Evolutionary conservation across 75 land plant species (phyloP).

Genomic region (Gnetum montanum): DNA sequence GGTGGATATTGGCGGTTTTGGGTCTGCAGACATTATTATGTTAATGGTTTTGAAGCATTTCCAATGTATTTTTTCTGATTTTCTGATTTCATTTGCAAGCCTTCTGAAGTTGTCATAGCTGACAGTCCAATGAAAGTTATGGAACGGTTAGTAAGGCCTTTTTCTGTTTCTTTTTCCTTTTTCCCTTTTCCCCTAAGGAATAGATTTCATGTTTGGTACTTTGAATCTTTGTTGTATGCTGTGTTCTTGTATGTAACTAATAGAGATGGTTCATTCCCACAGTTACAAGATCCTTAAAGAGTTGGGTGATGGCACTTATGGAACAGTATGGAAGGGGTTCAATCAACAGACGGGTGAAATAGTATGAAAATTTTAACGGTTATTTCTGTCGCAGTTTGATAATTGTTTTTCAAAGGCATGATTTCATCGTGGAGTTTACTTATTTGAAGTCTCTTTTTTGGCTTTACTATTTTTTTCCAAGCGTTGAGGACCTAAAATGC

Average conservation of each 20-base stretch:
- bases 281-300: constrained; percentile 74
- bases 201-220: neutral
- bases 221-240: neutral
- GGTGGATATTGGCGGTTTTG: constrained; percentile 8
- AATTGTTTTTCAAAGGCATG: neutral
- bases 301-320: constrained; percentile 89
- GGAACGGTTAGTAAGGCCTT: constrained; percentile 2
- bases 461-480: neutral
- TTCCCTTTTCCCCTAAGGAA: neutral
- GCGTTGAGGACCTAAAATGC: too few species aligned
- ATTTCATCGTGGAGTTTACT: neutral
- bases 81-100: constrained; percentile 6
- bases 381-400: neutral
- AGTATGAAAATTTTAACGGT: constrained; percentile 56
- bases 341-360: constrained; percentile 38
- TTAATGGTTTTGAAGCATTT: constrained; percentile 12
- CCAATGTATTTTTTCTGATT: constrained; percentile 3
- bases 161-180: too few species aligned
- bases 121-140: neutral
- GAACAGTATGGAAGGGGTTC: constrained; percentile 65
- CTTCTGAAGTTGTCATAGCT: constrained; percentile 5
- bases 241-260: too few species aligned
- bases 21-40: constrained; percentile 6
- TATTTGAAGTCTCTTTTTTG: neutral
- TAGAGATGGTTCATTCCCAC: constrained; percentile 28